A percentile compares a stretch with the other conserved stretches of the same genome.
Conservation (phyloP, 2,329 filamentous ascomycete genomes). For the Talaromyces verruculosus region DNA sequence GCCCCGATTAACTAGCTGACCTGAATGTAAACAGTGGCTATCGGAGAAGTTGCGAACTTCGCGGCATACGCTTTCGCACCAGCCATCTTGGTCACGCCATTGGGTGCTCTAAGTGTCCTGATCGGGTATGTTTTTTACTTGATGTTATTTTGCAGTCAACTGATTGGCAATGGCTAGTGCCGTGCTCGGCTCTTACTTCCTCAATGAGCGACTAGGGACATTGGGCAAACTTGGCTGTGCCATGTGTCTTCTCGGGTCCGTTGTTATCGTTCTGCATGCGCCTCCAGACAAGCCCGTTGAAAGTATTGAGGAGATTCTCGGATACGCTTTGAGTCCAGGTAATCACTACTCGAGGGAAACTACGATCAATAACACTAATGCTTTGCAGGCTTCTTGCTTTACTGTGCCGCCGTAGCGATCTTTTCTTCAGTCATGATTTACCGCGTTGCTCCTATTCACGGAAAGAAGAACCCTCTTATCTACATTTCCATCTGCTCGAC, state of each 20-base stretch:
- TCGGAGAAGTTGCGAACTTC: conserved; percentile 96
- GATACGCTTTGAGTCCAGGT: conserved; percentile 91
- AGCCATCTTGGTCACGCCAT: conserved; percentile 94
- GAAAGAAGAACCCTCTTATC: conserved; percentile 92
- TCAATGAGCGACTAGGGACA: conserved; percentile 84
- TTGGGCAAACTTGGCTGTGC: conserved; percentile 93
- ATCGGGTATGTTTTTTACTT: conserved; percentile 61
- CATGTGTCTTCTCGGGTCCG: conserved; percentile 90
- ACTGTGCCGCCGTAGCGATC: conserved; percentile 73
- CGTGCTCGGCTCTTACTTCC: conserved; percentile 90
- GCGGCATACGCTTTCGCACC: conserved; percentile 97
- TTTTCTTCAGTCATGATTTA: conserved; percentile 97
- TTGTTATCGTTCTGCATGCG: conserved; percentile 96
- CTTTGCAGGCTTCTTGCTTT: conserved; percentile 76
- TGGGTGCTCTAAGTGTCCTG: conserved; percentile 89
- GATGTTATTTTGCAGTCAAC: not conserved
- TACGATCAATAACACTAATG: conserved; percentile 9
- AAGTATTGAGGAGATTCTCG: conserved; percentile 86
- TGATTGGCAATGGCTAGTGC: conserved; percentile 55
- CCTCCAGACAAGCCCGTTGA: conserved; percentile 89
- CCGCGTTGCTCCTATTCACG: conserved; percentile 81
- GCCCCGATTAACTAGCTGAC: conserved; percentile 5
- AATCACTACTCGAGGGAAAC: conserved; percentile 25
- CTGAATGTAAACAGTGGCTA: conserved; percentile 63
- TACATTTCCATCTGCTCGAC: conserved; percentile 98